Conservation (phyloP, 2,329 filamentous ascomycete species). For the Trichoderma koningiopsis region DNA sequence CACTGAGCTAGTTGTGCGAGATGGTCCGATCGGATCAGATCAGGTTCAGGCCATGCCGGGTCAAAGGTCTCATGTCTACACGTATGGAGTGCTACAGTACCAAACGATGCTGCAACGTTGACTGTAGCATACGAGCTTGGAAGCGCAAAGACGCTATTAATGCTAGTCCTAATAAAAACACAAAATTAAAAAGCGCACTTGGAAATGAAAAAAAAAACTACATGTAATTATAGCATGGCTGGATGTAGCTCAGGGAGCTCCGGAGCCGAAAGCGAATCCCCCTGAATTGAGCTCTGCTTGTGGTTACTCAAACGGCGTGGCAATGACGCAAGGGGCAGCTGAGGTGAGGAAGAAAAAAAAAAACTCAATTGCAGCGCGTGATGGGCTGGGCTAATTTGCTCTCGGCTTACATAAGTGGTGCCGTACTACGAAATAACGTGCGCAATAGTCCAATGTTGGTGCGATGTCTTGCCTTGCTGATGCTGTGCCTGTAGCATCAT, state of each 20-base stretch:
- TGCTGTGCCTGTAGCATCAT: background rate
- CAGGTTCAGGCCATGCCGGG: background rate
- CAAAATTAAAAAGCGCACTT: background rate
- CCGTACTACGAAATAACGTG: background rate
- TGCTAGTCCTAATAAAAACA: background rate
- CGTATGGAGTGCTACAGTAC: too few relatives aligned
- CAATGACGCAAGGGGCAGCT: constrained; percentile 10
- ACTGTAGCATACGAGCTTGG: background rate
- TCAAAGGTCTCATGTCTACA: background rate
- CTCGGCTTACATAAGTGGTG: background rate
- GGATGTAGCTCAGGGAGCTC: background rate
- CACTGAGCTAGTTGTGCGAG: background rate
- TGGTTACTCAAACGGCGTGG: constrained; percentile 7
- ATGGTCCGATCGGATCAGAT: background rate
- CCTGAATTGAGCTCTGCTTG: background rate
- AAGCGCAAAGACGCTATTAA: background rate
- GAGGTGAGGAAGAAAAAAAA: background rate
- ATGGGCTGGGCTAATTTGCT: background rate
- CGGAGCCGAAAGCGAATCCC: background rate
- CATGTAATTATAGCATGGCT: background rate
- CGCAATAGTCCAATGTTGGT: background rate
- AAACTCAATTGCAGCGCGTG: constrained; percentile 19
- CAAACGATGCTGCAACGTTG: background rate
- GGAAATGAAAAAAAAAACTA: background rate
- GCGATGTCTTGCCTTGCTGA: background rate